phyloP scores from a whole-genome alignment of 129 eudicot species.

The Silybum marianum region DNA sequence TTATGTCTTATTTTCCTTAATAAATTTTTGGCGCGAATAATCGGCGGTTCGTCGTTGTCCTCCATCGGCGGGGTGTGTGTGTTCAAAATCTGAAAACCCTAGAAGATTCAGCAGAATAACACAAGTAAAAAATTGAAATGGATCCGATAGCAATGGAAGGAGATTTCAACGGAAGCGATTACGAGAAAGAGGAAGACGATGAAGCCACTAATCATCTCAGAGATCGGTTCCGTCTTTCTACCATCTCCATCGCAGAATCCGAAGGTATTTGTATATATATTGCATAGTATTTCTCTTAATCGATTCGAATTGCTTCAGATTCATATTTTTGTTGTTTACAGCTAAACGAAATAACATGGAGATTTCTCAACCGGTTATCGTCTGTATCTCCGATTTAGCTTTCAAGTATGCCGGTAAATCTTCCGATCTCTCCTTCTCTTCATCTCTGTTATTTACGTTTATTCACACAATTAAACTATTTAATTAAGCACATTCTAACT shows the following conservation, averaged over 20 bases:
- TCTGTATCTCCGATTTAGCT: slow-evolving; percentile 85
- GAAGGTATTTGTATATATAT: slow-evolving; percentile 48
- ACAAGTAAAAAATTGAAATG: slow-evolving; percentile 1
- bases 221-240: slow-evolving; percentile 78
- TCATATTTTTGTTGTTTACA: slow-evolving; percentile 25
- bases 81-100: slow-evolving; percentile 16
- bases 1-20: too few species aligned
- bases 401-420: slow-evolving; percentile 75
- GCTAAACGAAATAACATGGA: slow-evolving; percentile 66
- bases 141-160: slow-evolving; percentile 27
- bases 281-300: not conserved
- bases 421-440: not conserved
- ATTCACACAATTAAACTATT: not conserved
- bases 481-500: not conserved
- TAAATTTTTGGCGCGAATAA: slow-evolving; percentile 34
- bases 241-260: slow-evolving; percentile 74
- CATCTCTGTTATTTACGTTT: not conserved
- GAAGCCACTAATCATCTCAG: slow-evolving; percentile 53
- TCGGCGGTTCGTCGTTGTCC: not conserved
- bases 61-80: not conserved
- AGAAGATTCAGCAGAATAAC: slow-evolving; percentile 6
- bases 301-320: not conserved
- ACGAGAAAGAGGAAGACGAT: slow-evolving; percentile 54
- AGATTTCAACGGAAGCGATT: slow-evolving; percentile 49
- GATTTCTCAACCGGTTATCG: slow-evolving; percentile 65